These are phyloP conservation scores for Yamadazyma atlantica DNA, from an alignment of 1,139 yeast genomes.

Conservation along the genomic window DNA sequence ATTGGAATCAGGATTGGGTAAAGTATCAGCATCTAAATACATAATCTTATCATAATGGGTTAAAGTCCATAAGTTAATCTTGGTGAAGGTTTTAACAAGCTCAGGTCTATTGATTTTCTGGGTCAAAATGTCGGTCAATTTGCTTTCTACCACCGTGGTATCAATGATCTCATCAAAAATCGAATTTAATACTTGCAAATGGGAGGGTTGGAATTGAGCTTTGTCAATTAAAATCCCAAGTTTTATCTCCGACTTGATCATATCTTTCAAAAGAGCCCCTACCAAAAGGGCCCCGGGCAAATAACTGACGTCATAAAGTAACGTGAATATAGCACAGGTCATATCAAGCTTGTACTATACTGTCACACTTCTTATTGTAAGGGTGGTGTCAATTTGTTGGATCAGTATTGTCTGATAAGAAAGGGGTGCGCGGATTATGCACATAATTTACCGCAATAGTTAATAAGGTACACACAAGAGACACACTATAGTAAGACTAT, in stretches of 20 bases:
- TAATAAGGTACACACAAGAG: no score
- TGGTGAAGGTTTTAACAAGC: slow-evolving; percentile 67
- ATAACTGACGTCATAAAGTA: slow-evolving; percentile 64
- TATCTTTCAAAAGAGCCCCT: slow-evolving; percentile 36
- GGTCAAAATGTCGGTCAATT: slow-evolving; percentile 24
- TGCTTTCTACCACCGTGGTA: slow-evolving; percentile 23
- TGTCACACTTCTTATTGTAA: no score
- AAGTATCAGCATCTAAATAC: slow-evolving; percentile 81
- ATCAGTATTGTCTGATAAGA: no score
- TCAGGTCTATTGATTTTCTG: slow-evolving; percentile 68
- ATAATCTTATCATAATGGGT: slow-evolving; percentile 54
- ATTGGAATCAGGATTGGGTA: slow-evolving; percentile 48
- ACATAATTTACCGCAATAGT: no score
- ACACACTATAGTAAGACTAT: no score
- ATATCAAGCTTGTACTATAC: no score
- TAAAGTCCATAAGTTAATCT: slow-evolving; percentile 70
- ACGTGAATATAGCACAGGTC: slow-evolving; percentile 58
- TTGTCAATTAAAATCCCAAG: slow-evolving; percentile 40
- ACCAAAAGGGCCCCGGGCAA: slow-evolving; percentile 76
- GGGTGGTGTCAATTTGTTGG: no score
- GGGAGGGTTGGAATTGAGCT: slow-evolving; percentile 25
- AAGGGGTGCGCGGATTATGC: no score
- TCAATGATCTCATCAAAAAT: slow-evolving; percentile 35
- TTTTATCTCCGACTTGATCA: slow-evolving; percentile 14
- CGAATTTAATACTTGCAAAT: slow-evolving; percentile 25